Conservation (phyloP, 441 rosid species). For the Populus tomentosa region DNA sequence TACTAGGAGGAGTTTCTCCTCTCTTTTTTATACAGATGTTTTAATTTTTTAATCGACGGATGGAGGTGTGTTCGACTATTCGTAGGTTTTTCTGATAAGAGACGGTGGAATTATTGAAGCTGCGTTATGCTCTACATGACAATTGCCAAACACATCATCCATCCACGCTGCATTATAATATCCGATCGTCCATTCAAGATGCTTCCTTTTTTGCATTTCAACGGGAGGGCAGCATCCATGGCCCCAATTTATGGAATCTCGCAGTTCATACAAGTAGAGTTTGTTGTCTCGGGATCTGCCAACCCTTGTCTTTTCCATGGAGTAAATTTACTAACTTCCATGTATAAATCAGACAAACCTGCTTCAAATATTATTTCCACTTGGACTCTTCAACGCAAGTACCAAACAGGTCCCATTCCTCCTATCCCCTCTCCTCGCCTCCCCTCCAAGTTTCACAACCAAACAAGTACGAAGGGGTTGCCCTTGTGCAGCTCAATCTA, state of each 20-base stretch:
- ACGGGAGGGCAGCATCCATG: neutral
- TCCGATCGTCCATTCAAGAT: neutral
- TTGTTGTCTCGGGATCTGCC: neutral
- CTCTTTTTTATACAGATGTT: neutral
- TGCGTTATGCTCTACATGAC: neutral
- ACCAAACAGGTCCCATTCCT: no score
- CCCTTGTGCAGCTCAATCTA: neutral
- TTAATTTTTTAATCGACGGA: no score
- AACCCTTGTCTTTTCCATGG: neutral
- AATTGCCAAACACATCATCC: neutral
- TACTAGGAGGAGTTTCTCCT: no score
- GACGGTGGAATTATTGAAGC: neutral
- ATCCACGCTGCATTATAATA: neutral
- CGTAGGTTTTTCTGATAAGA: neutral
- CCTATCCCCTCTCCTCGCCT: no score
- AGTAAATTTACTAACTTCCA: no score
- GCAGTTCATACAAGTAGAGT: neutral
- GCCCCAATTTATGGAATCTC: neutral
- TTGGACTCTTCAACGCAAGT: no score
- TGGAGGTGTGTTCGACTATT: neutral
- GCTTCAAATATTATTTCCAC: no score
- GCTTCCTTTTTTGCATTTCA: neutral
- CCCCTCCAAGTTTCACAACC: neutral
- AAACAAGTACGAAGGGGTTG: neutral
- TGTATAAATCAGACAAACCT: no score